phyloP scores from a whole-genome alignment of 208 protist genomes.

The Angomonas desouzai region DNA sequence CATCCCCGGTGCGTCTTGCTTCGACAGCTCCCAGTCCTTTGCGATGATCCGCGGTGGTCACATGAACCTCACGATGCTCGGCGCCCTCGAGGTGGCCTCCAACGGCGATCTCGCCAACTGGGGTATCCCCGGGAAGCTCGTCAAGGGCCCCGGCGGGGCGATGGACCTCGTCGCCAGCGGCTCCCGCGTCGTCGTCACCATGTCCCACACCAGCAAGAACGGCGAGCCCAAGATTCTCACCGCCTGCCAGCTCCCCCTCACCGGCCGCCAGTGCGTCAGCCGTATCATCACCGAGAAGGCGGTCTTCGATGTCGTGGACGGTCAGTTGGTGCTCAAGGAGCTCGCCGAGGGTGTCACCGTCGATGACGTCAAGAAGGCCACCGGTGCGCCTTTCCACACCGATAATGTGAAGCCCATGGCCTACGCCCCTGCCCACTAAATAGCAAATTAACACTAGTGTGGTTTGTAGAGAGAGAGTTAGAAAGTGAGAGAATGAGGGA shows the following conservation, averaged over 20 bases:
- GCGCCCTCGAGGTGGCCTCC: constrained; percentile 92
- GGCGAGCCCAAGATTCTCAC: constrained; percentile 94
- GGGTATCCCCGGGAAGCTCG: constrained; percentile 97
- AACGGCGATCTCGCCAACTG: constrained; percentile 97
- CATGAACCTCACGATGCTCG: constrained; percentile 96
- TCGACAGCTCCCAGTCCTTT: constrained; percentile 93
- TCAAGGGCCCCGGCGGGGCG: constrained; percentile 97
- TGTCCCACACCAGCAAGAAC: constrained; percentile 95
- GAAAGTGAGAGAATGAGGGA: neutral
- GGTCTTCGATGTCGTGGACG: constrained; percentile 93
- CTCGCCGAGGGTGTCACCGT: constrained; percentile 88
- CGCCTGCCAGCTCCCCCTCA: constrained; percentile 91
- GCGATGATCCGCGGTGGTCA: constrained; percentile 97
- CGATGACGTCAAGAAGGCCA: constrained; percentile 89
- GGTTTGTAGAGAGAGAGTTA: too few relatives aligned
- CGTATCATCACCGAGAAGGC: constrained; percentile 96
- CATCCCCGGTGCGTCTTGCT: constrained; percentile 91
- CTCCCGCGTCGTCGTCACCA: constrained; percentile 95
- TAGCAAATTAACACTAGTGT: too few relatives aligned
- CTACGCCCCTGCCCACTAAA: constrained; percentile 22
- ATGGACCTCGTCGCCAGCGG: constrained; percentile 95
- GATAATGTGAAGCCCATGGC: constrained; percentile 77
- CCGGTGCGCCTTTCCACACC: constrained; percentile 61
- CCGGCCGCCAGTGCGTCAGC: constrained; percentile 86
- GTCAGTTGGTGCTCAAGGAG: constrained; percentile 90